A percentile compares a stretch with the other conserved stretches of the same genome.
Evolutionary conservation across 1,139 yeast genomes (phyloP).

Genomic region (Hemisphaericaspora xylofermentans): DNA sequence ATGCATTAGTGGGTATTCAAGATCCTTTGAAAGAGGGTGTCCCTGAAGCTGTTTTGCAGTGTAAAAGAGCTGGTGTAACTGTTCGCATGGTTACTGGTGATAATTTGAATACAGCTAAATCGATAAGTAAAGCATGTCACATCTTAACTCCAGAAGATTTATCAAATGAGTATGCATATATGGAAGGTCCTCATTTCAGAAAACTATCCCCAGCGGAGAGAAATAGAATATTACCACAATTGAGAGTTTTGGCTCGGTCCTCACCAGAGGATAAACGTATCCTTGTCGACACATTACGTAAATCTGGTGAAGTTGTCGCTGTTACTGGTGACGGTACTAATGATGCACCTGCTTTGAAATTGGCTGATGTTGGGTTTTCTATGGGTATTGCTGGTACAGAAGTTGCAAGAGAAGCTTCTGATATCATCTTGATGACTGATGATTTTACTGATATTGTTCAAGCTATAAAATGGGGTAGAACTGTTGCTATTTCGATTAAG

Average conservation of each 20-base stretch:
- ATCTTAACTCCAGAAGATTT: conserved; percentile 59
- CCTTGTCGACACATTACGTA: conserved; percentile 78
- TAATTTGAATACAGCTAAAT: conserved; percentile 82
- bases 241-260: conserved; percentile 88
- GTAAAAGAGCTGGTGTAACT: conserved; percentile 87
- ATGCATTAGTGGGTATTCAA: conserved; percentile 85
- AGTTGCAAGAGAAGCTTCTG: conserved; percentile 95
- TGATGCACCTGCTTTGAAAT: conserved; percentile 90
- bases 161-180: conserved; percentile 58
- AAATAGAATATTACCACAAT: conserved; percentile 58
- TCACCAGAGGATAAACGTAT: conserved; percentile 93
- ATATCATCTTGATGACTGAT: conserved; percentile 90
- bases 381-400: conserved; percentile 95
- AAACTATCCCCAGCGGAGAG: conserved; percentile 61
- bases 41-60: conserved; percentile 79
- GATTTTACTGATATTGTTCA: conserved; percentile 93
- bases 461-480: conserved; percentile 99
- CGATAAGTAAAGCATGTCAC: conserved; percentile 85
- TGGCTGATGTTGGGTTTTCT: conserved; percentile 91
- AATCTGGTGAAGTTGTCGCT: conserved; percentile 90
- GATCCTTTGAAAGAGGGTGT: conserved; percentile 94
- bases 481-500: conserved; percentile 91
- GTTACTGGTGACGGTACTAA: conserved; percentile 99
- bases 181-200: conserved; percentile 94
- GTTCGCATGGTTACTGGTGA: conserved; percentile 99